Base-by-base conservation (phyloP, 805 yeast genomes). In the Myxozyma sirexii region DNA sequence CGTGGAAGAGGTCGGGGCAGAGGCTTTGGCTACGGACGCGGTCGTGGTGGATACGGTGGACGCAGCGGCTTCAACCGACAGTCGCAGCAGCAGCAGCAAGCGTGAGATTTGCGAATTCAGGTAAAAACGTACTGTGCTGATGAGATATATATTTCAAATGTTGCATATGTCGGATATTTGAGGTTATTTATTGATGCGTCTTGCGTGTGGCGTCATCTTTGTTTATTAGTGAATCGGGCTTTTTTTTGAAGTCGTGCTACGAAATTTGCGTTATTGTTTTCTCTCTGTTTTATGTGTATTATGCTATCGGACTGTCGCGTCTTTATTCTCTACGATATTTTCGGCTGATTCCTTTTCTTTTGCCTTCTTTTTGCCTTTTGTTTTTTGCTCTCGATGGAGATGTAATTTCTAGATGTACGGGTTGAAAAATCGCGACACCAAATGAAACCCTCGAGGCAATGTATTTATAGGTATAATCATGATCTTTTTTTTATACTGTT, bases 1-100 rank as follows among this genome's bases (percentile, higher is more conserved):
- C 78, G 84, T 21, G 78, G 84, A 13, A 74, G 84, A n/a, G 78
- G 84, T 43, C 79, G 86, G 41, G 80, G 84, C n/a, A 35, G 67
- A 29, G 67, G 67, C 13, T 41, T 41, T 21, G 56, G 56, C 12
- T 48, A 37, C 39, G 33, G 33, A 7, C 52, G 58, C 27, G 77
- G 82, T 51, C 73, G 82, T 46, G 75, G 82, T 13, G 68, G 79
- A 23, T 50, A 44, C 19, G 55, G 55, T 15, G 49, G 54, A 24
- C 60, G 63, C 4, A 59, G 63, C n/a, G 58, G 62, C 8, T 54
- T 13, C 43, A 10, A n/a, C 42, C 39, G 49, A 7, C 46, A 35
- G 24, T 38, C 21, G 39, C 29, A 23, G 31, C 38, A 48, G 48
- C 57, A 46, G 51, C 47, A 47, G n/a, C 51, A 47, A 27, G 51